phyloP scores from a whole-genome alignment of 495 filamentous ascomycete genomes.

The Collariella sp. region DNA sequence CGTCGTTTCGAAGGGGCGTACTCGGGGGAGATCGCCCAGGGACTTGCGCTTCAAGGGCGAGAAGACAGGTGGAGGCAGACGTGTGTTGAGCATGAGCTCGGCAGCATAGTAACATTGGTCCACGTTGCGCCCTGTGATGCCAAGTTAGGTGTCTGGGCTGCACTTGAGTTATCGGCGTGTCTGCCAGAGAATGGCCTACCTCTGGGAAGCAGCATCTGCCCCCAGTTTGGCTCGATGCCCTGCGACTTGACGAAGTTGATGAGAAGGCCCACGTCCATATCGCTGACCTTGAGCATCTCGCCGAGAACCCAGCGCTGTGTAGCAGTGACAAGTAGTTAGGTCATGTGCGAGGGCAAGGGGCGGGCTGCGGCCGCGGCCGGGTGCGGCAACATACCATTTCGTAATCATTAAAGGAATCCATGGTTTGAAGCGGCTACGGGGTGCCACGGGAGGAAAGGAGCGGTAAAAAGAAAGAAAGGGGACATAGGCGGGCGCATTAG shows the following conservation, averaged over 20 bases:
- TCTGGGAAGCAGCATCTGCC: constrained; percentile 38
- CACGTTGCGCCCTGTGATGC: constrained; percentile 39
- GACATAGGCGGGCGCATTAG: constrained; percentile 31
- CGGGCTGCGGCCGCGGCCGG: constrained; percentile 3
- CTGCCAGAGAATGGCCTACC: constrained; percentile 26
- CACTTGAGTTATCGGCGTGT: background rate
- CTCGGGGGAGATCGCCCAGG: constrained; percentile 34
- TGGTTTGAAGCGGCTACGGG: constrained; percentile 25
- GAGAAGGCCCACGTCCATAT: constrained; percentile 36
- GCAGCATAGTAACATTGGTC: constrained; percentile 37
- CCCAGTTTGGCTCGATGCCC: constrained; percentile 37
- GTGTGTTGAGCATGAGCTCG: constrained; percentile 36
- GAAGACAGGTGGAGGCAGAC: constrained; percentile 29
- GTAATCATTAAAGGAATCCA: constrained; percentile 41
- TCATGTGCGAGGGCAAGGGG: constrained; percentile 4
- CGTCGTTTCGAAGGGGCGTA: constrained; percentile 35
- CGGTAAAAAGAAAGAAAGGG: constrained; percentile 21
- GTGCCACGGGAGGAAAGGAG: constrained; percentile 25
- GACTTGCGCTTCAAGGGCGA: constrained; percentile 39
- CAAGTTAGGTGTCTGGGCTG: constrained; percentile 17
- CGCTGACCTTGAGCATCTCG: constrained; percentile 47
- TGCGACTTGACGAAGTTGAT: constrained; percentile 43
- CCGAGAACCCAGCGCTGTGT: constrained; percentile 45
- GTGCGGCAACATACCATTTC: constrained; percentile 38
- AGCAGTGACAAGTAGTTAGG: constrained; percentile 6